Evolutionary conservation across 345 rosid genomes (phyloP).

Genomic region (Gossypium ekmanianum): DNA sequence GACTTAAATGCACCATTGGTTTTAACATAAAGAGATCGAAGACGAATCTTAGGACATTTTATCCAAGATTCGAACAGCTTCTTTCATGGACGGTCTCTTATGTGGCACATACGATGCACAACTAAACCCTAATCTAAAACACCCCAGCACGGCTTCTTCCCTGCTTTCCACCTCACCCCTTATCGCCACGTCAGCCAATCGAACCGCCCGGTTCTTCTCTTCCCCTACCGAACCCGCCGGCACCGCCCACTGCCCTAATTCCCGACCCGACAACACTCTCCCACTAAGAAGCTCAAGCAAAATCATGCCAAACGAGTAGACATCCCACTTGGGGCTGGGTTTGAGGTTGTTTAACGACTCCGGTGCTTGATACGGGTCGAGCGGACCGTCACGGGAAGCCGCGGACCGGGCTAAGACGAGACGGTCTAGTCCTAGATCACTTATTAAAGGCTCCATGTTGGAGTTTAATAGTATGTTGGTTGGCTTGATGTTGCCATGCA

Average conservation of each 20-base stretch:
- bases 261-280: conserved; percentile 48
- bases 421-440: conserved; percentile 64
- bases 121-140: conserved; percentile 64
- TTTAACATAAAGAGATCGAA: conserved; percentile 1
- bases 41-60: conserved; percentile 31
- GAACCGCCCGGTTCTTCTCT: conserved; percentile 45
- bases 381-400: conserved; percentile 18
- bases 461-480: conserved; percentile 63
- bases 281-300: conserved; percentile 75
- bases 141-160: conserved; percentile 52
- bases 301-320: conserved; percentile 68
- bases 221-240: conserved; percentile 30
- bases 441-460: conserved; percentile 60
- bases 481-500: conserved; percentile 80
- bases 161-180: conserved; percentile 47
- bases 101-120: conserved; percentile 68
- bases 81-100: conserved; percentile 87
- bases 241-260: conserved; percentile 47
- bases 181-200: conserved; percentile 55
- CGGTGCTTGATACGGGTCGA: conserved; percentile 60
- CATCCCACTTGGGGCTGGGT: conserved; percentile 79
- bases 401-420: conserved; percentile 33
- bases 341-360: conserved; percentile 56
- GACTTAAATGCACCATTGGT: conserved; percentile 24
- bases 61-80: conserved; percentile 60